phyloP scores from a whole-genome alignment of 345 rosid genomes.

The Rhodamnia rubescens region DNA sequence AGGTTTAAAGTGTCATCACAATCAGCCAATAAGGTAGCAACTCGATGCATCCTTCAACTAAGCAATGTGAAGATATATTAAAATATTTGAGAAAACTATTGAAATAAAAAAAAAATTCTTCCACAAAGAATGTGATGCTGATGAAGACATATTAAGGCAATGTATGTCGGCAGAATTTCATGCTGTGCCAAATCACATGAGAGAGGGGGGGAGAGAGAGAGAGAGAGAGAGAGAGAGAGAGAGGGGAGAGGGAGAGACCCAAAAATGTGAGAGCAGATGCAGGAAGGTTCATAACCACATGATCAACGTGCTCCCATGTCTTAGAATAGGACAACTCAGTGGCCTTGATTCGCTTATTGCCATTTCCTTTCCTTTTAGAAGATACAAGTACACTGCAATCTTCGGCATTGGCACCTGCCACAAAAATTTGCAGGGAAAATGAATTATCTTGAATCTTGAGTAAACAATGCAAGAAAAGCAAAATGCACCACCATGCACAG shows the following conservation, averaged over 20 bases:
- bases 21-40: background rate
- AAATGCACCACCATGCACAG: background rate
- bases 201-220: background rate
- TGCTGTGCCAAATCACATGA: background rate
- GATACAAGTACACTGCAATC: slow-evolving; percentile 3
- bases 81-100: background rate
- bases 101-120: background rate
- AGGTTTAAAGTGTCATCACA: background rate
- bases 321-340: slow-evolving; percentile 33
- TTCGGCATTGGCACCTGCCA: slow-evolving; percentile 15
- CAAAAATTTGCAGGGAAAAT: background rate
- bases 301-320: slow-evolving; percentile 91
- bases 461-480: background rate
- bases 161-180: background rate
- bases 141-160: background rate
- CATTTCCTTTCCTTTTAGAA: slow-evolving; percentile 27
- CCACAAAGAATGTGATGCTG: background rate
- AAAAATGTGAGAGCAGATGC: slow-evolving; percentile 86
- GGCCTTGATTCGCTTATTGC: slow-evolving; percentile 52
- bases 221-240: slow-evolving; percentile 5
- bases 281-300: slow-evolving; percentile 96
- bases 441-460: background rate
- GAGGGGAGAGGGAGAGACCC: slow-evolving; percentile 21
- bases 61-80: background rate
- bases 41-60: background rate